Evolutionary conservation across 345 rosid species (phyloP).

Genomic region (Brassica juncea): DNA sequence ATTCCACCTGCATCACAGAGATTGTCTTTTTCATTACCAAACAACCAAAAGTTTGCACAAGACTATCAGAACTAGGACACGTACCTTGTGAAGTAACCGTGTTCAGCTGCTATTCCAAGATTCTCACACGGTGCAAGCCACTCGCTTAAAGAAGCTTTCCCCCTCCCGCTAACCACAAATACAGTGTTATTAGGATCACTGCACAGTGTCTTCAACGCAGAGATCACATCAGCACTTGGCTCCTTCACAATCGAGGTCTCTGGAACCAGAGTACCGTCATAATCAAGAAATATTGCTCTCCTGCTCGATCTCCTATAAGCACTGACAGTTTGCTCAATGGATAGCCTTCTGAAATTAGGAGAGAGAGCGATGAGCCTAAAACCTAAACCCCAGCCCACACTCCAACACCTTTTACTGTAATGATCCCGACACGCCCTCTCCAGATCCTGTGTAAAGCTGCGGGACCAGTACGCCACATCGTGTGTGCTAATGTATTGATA

Average conservation of each 20-base stretch:
- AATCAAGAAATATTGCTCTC: constrained; percentile 53
- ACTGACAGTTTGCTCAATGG: constrained; percentile 36
- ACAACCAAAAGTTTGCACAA: not conserved
- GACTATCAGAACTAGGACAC: not conserved
- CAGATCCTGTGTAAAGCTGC: constrained; percentile 49
- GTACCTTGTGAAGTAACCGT: constrained; percentile 53
- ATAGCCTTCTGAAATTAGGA: constrained; percentile 48
- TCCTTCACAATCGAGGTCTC: constrained; percentile 37
- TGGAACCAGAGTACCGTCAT: constrained; percentile 51
- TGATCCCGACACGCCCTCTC: constrained; percentile 53
- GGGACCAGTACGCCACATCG: constrained; percentile 64
- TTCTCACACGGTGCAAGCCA: constrained; percentile 52
- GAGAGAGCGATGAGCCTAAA: constrained; percentile 51
- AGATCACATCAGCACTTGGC: constrained; percentile 43
- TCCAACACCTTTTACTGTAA: constrained; percentile 49
- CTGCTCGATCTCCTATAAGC: constrained; percentile 42
- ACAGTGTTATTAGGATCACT: constrained; percentile 47
- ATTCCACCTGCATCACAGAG: constrained; percentile 50
- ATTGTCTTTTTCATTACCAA: not conserved
- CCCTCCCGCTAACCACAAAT: constrained; percentile 55
- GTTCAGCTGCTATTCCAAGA: constrained; percentile 58
- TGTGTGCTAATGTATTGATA: constrained; percentile 59
- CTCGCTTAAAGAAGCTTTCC: constrained; percentile 41
- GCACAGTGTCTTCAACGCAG: constrained; percentile 42
- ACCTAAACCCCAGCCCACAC: constrained; percentile 50